Base-by-base conservation (phyloP, 2,329 filamentous ascomycete species). In the Claviceps sp. region DNA sequence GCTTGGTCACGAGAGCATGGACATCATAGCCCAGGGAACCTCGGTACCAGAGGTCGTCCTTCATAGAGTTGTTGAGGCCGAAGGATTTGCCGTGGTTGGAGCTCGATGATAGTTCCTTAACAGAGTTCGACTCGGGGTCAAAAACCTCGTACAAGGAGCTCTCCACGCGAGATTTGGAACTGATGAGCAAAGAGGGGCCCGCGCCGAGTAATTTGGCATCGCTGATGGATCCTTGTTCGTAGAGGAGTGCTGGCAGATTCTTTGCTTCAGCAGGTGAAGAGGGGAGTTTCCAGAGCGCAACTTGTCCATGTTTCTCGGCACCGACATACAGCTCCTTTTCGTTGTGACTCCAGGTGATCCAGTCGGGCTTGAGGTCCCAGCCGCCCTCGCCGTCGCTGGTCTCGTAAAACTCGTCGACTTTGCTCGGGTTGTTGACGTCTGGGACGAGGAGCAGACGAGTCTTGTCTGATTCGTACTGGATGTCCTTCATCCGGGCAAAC, bases 401-500 rank as follows among this genome's bases (percentile, higher is more conserved):
- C 54, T 75, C 69, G 59, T 79, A 84, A 55, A 84, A 82, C 59
- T 84, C 80, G 56, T 80, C 72, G 13, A 82, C 76, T 54, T 77
- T 76, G 54, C 70, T 70, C 10, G 81, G 67, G 54, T 82, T 74
- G 14, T 64, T 65, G 48, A 87, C 70, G 58, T 87, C 76, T 1
- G 79, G 76, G 6, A 87, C 65, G 2, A 88, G 68, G 56, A 89
- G 68, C 4, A 89, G 70, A 45, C 82, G 77, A 45, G 84, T 77
- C 58, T 70, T 70, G 69, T 95, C 89, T 16, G 84, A 80, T 66
- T 96, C 89, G 64, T 95, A 95, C 54, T 84, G 81, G 50, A 80
- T 74, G 52, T 77, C 77, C 56, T 78, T 77, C 89, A 94, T 95
- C 55, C 86, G 81, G 34, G 87, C 74, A 64, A 94, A 95, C 1